Base-by-base conservation (phyloP, 768 basidiomycete genomes). In the Calvatia gigantea region DNA sequence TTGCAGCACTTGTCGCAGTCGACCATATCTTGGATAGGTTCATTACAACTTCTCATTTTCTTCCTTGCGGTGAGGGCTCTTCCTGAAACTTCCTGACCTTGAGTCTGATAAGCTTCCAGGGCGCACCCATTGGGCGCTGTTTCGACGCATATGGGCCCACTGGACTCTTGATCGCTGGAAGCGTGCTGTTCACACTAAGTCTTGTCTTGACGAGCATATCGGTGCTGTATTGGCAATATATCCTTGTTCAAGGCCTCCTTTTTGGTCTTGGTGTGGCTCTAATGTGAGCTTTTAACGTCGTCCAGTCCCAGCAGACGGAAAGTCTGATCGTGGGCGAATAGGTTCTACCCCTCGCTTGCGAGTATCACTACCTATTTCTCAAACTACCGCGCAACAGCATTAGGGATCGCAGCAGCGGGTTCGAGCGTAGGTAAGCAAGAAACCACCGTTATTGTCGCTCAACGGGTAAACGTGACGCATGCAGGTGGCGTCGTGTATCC, bases 351-450 rank as follows among this genome's bases (percentile, higher is more conserved):
- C 0, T 74, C 85, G 0, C 70, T 91, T 28, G 76, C 85, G 3
- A 82, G 84, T 49, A 75, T 89, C 8, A 79, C 86, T 0, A 89
- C 84, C 1, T 77, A 84, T 65, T 91, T 89, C 69, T 63, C 65
- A 45, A 77, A 76, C 58, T 83, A 84, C 58, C 79, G 88, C 12
- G 86, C 85, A 2, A 84, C 89, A 2, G 87, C 89, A 0, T 71
- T 87, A 33, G 90, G 90, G 2, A 70, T 92, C 53, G 84, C 82
- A 15, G 75, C 81, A 1, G 81, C 87, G 31, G 90, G 90, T n/a
- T 84, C 85, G 23, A 80, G 85, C 54, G 65, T 81, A 54, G 86
- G 86, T 84, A 47, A 53, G 72, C 64, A 23, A 38, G n/a, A n/a
- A 41, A 25, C 21, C n/a, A 27, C 6, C 49, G 14, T 43, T 23